These are phyloP conservation scores for Solanum sparsipilum DNA, from an alignment of 257 asterid species.

Conservation along the genomic window DNA sequence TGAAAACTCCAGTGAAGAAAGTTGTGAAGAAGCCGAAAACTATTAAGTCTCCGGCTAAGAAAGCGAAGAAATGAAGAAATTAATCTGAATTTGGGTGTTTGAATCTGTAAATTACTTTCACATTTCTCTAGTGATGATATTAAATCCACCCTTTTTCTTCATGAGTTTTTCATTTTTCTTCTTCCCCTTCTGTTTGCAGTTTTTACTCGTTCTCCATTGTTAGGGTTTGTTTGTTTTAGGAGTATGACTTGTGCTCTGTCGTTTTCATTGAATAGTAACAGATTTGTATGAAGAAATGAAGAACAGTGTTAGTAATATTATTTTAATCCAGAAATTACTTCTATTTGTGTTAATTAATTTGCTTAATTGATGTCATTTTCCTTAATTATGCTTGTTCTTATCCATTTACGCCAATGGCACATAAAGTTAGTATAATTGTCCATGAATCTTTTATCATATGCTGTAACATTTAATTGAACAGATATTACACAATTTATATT, in stretches of 20 bases:
- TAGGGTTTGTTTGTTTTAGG: background rate
- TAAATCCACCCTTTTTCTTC: background rate
- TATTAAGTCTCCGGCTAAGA: background rate
- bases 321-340: background rate
- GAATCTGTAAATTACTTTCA: background rate
- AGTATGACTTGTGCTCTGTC: background rate
- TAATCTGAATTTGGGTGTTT: background rate
- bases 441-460: background rate
- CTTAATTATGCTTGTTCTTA: background rate
- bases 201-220: background rate
- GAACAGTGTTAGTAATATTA: background rate
- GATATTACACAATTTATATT: background rate
- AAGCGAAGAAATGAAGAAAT: background rate
- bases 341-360: background rate
- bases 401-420: too few species aligned
- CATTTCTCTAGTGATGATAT: background rate
- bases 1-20: background rate
- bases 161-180: background rate
- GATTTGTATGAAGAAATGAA: background rate
- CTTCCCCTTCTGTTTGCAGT: background rate
- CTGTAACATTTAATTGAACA: background rate
- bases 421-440: background rate
- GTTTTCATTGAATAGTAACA: background rate
- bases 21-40: constrained; percentile 1
- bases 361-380: background rate